Base-by-base conservation (phyloP, 805 yeast species). In the Zygosaccharomyces rouxii region DNA sequence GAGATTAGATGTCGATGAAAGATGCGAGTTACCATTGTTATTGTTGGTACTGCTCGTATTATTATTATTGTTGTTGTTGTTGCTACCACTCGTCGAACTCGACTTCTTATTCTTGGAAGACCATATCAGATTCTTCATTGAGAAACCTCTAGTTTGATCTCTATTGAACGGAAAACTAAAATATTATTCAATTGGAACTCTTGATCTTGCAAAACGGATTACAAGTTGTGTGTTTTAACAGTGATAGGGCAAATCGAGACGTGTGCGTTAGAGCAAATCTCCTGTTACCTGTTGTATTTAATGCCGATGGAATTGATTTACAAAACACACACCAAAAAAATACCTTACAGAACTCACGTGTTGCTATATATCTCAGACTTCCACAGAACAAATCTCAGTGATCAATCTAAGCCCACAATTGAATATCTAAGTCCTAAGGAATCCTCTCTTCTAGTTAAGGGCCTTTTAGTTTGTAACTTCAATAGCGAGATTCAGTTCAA, bases 91-190 rank as follows among this genome's bases (percentile, higher is more conserved):
- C 22, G 53, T 29, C 30, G 50, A 38, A 14, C 50, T 42, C 14
- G 54, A 45, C 33, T 53, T 56, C 41, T 51, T 55, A 42, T 52
- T 49, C 53, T 50, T 57, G 6, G 58, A 54, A 23, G 61, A 56
- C 62, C 62, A 58, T 42, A 58, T 49, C 44, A 58, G 52, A 16
- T 56, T 52, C 44, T 57, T 58, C 62, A 58, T 58, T 29, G 23
- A 33, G 44, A 29, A 29, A 14, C 11, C 22, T 30, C 4, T 10
- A 13, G 14, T 23, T 28, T 23, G 18, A 29, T 29, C 37, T 33
- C 6, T 33, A 33, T 33, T 18, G 37, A 16, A 30, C 18, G 37
- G 37, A 16, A 33, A 33, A 33, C 16, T 33, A 33, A 33, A 33
- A 16, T 25, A 25, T 25, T 25, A 25, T 25, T 11, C 28, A 11